Conservation (phyloP, 1,284 basidiomycete genomes). For the Microbotryum scabiosae region DNA sequence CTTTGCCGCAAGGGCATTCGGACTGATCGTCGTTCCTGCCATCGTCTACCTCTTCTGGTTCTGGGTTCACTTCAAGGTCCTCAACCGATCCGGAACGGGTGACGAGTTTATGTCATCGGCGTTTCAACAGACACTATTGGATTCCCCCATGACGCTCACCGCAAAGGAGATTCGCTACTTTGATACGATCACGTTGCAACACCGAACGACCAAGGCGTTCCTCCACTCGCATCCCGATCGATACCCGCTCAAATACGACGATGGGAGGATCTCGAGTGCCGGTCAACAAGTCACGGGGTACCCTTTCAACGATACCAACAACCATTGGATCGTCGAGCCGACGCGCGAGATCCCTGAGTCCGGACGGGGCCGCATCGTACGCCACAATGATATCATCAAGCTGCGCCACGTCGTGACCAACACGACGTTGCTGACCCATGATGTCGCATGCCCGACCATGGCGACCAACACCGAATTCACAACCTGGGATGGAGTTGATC, state of each 20-base stretch:
- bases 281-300: slow-evolving; percentile 96
- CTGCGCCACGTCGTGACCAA: slow-evolving; percentile 81
- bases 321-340: slow-evolving; percentile 90
- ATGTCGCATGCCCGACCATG: slow-evolving; percentile 94
- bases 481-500: slow-evolving; percentile 63
- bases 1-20: slow-evolving; percentile 74
- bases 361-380: slow-evolving; percentile 78
- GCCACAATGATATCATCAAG: slow-evolving; percentile 80
- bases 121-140: slow-evolving; percentile 91
- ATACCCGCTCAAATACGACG: slow-evolving; percentile 91
- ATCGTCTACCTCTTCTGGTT: slow-evolving; percentile 92
- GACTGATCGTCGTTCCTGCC: slow-evolving; percentile 81
- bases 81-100: slow-evolving; percentile 83
- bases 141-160: slow-evolving; percentile 83
- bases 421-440: slow-evolving; percentile 79
- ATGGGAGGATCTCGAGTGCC: slow-evolving; percentile 71
- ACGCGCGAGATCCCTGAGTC: slow-evolving; percentile 83
- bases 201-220: slow-evolving; percentile 87
- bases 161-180: slow-evolving; percentile 90
- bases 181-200: slow-evolving; percentile 77
- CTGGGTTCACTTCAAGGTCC: slow-evolving; percentile 87
- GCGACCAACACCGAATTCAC: slow-evolving; percentile 98
- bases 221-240: slow-evolving; percentile 84
- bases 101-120: slow-evolving; percentile 95
- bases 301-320: slow-evolving; percentile 85